Evolutionary conservation across 139 green algal genomes (phyloP).

Genomic region (Micractinium sp.): DNA sequence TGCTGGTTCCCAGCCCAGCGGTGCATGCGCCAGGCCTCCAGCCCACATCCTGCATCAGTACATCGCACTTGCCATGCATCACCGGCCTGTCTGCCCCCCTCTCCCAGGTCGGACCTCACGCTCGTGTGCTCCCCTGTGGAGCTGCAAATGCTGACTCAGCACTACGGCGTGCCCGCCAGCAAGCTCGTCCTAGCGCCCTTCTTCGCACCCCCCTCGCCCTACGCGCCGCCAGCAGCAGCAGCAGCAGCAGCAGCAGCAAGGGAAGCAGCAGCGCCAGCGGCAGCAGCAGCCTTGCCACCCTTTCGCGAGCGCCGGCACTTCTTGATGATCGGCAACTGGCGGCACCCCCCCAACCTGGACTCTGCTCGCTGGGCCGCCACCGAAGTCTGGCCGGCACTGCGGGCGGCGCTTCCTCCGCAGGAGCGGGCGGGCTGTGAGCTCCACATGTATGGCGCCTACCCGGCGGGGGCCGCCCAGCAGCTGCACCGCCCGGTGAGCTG

Average conservation of each 20-base stretch:
- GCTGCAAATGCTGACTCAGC: conserved; percentile 41
- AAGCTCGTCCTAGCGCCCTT: conserved; percentile 63
- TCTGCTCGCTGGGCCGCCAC: conserved; percentile 52
- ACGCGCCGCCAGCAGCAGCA: neutral
- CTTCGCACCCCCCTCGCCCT: conserved; percentile 42
- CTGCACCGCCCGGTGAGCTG: conserved; percentile 47
- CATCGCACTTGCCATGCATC: no score
- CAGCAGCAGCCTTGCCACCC: conserved; percentile 3
- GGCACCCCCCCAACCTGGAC: conserved; percentile 72
- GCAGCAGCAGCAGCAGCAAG: neutral
- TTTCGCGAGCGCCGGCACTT: conserved; percentile 56
- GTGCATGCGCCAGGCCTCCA: no score
- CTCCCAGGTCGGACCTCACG: conserved; percentile 60
- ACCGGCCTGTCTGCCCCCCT: no score
- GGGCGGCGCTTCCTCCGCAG: conserved; percentile 36
- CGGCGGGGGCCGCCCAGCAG: conserved; percentile 19
- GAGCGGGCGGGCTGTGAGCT: conserved; percentile 41
- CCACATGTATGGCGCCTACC: conserved; percentile 69
- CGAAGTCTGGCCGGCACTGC: conserved; percentile 60
- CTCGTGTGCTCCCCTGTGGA: conserved; percentile 71
- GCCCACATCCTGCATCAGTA: no score
- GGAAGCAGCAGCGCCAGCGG: neutral
- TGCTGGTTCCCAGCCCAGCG: no score
- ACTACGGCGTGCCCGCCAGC: conserved; percentile 48
- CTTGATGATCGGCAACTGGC: conserved; percentile 71